A percentile compares a stretch with the other conserved stretches of the same genome.
Conservation (phyloP, 2,329 filamentous ascomycete species). For the Sclerotinia subarctica region DNA sequence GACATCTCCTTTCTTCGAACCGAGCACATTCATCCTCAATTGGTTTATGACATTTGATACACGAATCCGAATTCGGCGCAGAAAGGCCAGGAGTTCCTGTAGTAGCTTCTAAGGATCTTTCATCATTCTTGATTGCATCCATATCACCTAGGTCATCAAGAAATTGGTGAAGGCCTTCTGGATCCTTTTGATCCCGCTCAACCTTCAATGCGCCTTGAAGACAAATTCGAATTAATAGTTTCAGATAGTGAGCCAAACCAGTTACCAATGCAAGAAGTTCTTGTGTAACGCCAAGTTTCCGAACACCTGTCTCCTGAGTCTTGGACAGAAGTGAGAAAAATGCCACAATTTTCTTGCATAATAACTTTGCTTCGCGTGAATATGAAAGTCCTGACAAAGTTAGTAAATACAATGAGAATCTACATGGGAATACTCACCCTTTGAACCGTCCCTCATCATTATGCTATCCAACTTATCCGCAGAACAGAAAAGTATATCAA, state of each 20-base stretch:
- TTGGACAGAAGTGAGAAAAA: slow-evolving; percentile 96
- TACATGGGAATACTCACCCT: slow-evolving; percentile 56
- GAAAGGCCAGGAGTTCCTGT: slow-evolving; percentile 64
- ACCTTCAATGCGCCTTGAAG: slow-evolving; percentile 89
- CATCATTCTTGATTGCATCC: slow-evolving; percentile 71
- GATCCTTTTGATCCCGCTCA: slow-evolving; percentile 74
- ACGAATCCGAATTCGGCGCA: slow-evolving; percentile 79
- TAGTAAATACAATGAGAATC: slow-evolving; percentile 9
- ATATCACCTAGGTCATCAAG: slow-evolving; percentile 79
- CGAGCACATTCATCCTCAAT: slow-evolving; percentile 93
- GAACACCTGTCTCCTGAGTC: slow-evolving; percentile 84
- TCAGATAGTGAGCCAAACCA: slow-evolving; percentile 93
- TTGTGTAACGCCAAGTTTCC: slow-evolving; percentile 93
- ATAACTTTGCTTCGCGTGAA: slow-evolving; percentile 89
- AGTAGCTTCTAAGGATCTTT: slow-evolving; percentile 64
- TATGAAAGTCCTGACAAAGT: slow-evolving; percentile 71
- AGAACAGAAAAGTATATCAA: slow-evolving; percentile 86
- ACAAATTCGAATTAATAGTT: slow-evolving; percentile 94
- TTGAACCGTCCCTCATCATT: slow-evolving; percentile 66
- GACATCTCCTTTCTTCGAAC: slow-evolving; percentile 74
- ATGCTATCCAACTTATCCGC: slow-evolving; percentile 79
- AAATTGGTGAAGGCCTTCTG: slow-evolving; percentile 77
- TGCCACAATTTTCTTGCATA: slow-evolving; percentile 99
- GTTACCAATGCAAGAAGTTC: slow-evolving; percentile 97
- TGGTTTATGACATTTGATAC: slow-evolving; percentile 73